Evolutionary conservation across 2,329 filamentous ascomycete species (phyloP).

Genomic region (Clathrospora elynae): DNA sequence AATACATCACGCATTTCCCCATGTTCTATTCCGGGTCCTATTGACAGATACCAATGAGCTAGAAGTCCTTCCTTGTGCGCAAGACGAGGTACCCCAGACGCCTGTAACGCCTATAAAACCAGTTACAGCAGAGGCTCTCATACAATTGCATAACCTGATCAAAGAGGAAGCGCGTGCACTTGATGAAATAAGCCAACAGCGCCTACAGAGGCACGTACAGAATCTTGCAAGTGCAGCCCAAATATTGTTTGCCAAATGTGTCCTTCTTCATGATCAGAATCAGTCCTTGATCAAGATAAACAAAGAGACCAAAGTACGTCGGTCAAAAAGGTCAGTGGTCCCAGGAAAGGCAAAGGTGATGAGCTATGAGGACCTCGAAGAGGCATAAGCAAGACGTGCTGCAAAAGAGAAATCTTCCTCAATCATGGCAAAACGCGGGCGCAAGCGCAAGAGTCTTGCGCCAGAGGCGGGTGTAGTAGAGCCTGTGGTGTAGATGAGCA

Average conservation of each 20-base stretch:
- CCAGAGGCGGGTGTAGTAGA: too few species aligned
- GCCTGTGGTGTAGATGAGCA: too few species aligned
- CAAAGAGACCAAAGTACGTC: slow-evolving; percentile 34
- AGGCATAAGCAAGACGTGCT: slow-evolving; percentile 1
- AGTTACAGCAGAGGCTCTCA: slow-evolving; percentile 18
- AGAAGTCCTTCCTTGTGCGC: slow-evolving; percentile 19
- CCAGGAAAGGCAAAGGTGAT: slow-evolving; percentile 1
- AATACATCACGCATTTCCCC: too few species aligned
- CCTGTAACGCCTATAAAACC: slow-evolving; percentile 25
- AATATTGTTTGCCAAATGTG: slow-evolving; percentile 26
- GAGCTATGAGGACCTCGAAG: slow-evolving; percentile 1
- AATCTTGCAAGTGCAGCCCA: slow-evolving; percentile 28
- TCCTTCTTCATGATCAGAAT: slow-evolving; percentile 36
- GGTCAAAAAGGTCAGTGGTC: slow-evolving; percentile 26
- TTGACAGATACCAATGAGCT: too few species aligned
- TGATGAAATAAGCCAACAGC: slow-evolving; percentile 17
- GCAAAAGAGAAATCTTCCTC: neutral
- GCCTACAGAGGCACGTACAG: slow-evolving; percentile 18
- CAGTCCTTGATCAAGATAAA: slow-evolving; percentile 33
- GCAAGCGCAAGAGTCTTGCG: neutral
- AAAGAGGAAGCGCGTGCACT: slow-evolving; percentile 18
- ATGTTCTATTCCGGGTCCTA: too few species aligned
- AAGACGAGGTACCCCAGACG: slow-evolving; percentile 13
- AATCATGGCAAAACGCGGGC: neutral
- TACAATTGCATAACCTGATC: slow-evolving; percentile 19